Evolutionary conservation across 768 basidiomycete species (phyloP), one percentile per base, ranked within the genome.

Genomic region (Pleurotus giganteus): DNA sequence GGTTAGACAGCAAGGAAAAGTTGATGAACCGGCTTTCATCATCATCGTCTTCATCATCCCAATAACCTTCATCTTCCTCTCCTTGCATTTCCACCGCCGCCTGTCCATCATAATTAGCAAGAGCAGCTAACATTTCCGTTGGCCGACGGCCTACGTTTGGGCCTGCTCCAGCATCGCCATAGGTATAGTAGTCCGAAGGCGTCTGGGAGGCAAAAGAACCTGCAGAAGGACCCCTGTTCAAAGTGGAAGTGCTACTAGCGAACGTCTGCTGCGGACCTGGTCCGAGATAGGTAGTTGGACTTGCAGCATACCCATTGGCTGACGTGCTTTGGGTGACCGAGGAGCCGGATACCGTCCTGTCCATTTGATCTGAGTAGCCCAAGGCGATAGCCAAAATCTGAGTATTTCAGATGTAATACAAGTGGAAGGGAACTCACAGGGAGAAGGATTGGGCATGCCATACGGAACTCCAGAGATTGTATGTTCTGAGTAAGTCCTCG

Each of bases 11-110:
- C 41, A 97, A 73, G 13, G 91, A 84, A 50, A 91, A 89, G 67
- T 96, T 94, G 67, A 98, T 86, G 63, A 93, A 97, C 13, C 86
- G 81, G 55, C 77, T 81, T 47, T 83, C 84, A 53, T 88, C 83
- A 12, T 84, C 83, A 46, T 93, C 90, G 21, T 77, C 79, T 12
- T 79, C 78, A 21, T 85, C 83, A 42, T 86, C 84, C 72, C 81
- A 84, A 55, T 77, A 82, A 13, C 26, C 44, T 23, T 79, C 79
- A 4, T 76, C 77, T 4, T 76, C 71, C 32, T 71, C 75, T 24
- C 75, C 80, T 43, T 79, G 76, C 31, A 76, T 58, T 41, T 73
- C 74, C 49, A 78, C 63, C 9, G 73, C 75, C 3, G 66, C 61
- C 58, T 42, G 66, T 57, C 24, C 61, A 44, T 23, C 67, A 61